Evolutionary conservation across 2,329 filamentous ascomycete genomes (phyloP), one percentile per base, ranked within the genome.

Genomic region (Thielaviopsis cerberus): DNA sequence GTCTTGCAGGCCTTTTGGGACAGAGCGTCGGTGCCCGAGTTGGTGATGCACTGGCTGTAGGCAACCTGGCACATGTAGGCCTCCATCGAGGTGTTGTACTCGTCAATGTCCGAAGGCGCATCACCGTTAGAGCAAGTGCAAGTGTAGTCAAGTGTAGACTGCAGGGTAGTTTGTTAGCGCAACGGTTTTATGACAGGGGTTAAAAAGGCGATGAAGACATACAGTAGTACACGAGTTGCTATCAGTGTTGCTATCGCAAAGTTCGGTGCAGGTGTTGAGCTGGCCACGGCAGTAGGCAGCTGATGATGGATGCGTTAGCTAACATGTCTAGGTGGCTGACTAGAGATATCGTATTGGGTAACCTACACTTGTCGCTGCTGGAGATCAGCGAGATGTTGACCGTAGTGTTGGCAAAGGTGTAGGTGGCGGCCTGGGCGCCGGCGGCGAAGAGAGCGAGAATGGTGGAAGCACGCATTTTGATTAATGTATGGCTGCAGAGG

Each of bases 241-340:
- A 5, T 66, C 62, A 22, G 69, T 66, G 57, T 65, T 62, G 57
- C 64, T 60, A 57, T 65, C 66, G 69, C 78, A 81, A 48, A 81
- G 72, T 24, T 67, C 67, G 53, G 62, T 61, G 69, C 78, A 81
- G 45, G 72, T 74, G 66, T 77, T 73, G 60, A 66, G 67, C 70
- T 81, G 70, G 50, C 71, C 76, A 56, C 64, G 66, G 67, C 78
- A 81, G 77, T 77, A 80, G 20, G 64, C 58, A 53, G 73, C 77
- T 78, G 61, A 55, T 48, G 51, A 48, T 59, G 27, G n/a, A n/a
- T 30, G 23, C 54, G 22, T 51, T 8, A 11, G n/a, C n/a, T n/a
- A n/a, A n/a, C n/a, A n/a, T n/a, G n/a, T n/a, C n/a, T n/a, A n/a
- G n/a, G n/a, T n/a, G n/a, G n/a, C n/a, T n/a, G n/a, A n/a, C n/a